Percentiles rank a stretch among this genome's conserved stretches.
Conservation (phyloP, 2,329 filamentous ascomycete species). For the Sporothrix sp. region DNA sequence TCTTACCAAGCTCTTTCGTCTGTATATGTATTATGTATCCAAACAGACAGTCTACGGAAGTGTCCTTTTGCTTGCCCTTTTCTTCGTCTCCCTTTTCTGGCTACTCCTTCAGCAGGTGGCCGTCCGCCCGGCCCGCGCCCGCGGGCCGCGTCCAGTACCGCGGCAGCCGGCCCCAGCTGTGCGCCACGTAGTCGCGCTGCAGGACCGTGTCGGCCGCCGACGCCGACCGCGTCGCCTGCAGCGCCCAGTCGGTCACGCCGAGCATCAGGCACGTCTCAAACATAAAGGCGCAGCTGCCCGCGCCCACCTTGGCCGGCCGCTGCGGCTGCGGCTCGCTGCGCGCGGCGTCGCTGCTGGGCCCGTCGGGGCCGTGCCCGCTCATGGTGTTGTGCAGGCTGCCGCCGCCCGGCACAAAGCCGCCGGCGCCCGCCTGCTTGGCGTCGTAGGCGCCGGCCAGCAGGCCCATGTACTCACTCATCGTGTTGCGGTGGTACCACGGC, state of each 20-base stretch:
- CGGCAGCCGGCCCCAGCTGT: slow-evolving; percentile 59
- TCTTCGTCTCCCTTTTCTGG: not conserved
- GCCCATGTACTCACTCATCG: slow-evolving; percentile 57
- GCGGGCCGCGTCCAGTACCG: slow-evolving; percentile 15
- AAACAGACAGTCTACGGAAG: too few species aligned
- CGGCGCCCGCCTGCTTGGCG: slow-evolving; percentile 48
- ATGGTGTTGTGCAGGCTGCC: slow-evolving; percentile 60
- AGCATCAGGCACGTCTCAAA: slow-evolving; percentile 62
- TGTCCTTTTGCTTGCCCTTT: not conserved
- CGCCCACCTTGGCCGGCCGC: slow-evolving; percentile 47
- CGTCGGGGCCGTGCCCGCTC: slow-evolving; percentile 57
- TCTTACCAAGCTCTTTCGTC: not conserved
- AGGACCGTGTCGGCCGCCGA: slow-evolving; percentile 29
- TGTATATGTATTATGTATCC: not conserved
- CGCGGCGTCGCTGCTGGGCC: slow-evolving; percentile 46
- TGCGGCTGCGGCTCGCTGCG: slow-evolving; percentile 38
- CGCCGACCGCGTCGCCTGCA: slow-evolving; percentile 36
- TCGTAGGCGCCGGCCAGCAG: slow-evolving; percentile 50
- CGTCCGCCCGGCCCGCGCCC: not conserved
- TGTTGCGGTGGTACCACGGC: slow-evolving; percentile 64
- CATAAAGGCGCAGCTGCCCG: slow-evolving; percentile 57
- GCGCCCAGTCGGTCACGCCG: slow-evolving; percentile 61
- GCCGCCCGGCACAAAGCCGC: slow-evolving; percentile 50
- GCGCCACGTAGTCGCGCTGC: slow-evolving; percentile 61
- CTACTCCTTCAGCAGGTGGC: slow-evolving; percentile 12